phyloP scores from a whole-genome alignment of 441 rosid genomes.

The Eruca vesicaria region DNA sequence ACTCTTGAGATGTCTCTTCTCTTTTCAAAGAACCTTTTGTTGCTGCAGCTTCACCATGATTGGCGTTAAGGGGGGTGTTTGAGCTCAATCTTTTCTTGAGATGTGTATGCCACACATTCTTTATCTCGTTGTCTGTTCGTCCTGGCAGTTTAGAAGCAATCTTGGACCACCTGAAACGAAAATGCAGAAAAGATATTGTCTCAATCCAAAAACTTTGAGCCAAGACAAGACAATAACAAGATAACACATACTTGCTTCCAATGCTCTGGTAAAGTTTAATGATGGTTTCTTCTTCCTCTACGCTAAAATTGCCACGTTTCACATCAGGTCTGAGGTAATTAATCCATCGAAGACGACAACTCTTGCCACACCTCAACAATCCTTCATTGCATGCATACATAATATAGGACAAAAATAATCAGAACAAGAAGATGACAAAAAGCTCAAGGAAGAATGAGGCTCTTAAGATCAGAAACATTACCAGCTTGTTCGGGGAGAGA shows the following conservation, averaged over 20 bases:
- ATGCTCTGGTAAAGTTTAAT: constrained; percentile 43
- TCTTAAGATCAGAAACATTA: constrained; percentile 5
- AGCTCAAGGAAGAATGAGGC: background rate
- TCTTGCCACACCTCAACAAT: constrained; percentile 63
- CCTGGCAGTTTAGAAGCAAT: constrained; percentile 51
- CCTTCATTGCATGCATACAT: constrained; percentile 39
- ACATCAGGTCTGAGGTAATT: constrained; percentile 63
- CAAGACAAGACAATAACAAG: constrained; percentile 7
- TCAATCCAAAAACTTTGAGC: background rate
- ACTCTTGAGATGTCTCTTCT: constrained; percentile 25
- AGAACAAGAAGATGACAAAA: background rate
- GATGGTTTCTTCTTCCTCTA: constrained; percentile 53
- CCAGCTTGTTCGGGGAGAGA: constrained; percentile 62
- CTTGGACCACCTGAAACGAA: constrained; percentile 46
- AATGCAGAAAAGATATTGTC: background rate
- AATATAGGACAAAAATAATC: background rate
- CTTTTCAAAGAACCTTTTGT: constrained; percentile 19
- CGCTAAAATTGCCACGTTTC: constrained; percentile 57
- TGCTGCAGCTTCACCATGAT: constrained; percentile 26
- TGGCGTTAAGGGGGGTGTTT: constrained; percentile 30
- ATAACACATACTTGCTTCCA: constrained; percentile 49
- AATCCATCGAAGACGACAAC: constrained; percentile 66
- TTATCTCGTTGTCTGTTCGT: constrained; percentile 65
- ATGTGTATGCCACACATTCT: constrained; percentile 61
- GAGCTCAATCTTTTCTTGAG: constrained; percentile 45